Conservation (phyloP, 345 rosid species). For the Populus simonii region DNA sequence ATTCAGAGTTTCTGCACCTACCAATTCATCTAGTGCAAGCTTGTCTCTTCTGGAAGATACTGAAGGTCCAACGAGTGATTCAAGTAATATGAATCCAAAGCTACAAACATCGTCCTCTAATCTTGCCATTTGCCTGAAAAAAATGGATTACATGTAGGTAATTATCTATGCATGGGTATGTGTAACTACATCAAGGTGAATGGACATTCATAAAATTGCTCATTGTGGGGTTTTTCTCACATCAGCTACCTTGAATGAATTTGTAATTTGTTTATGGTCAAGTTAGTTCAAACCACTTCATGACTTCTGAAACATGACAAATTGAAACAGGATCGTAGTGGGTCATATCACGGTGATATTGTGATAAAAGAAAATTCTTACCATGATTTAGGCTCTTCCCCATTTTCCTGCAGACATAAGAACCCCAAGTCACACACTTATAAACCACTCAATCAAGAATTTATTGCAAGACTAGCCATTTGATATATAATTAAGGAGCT, state of each 20-base stretch:
- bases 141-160: neutral
- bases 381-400: slow-evolving; percentile 36
- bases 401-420: slow-evolving; percentile 30
- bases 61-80: slow-evolving; percentile 35
- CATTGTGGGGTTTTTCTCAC: neutral
- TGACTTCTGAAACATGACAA: neutral
- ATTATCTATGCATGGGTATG: neutral
- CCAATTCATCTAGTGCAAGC: slow-evolving; percentile 33
- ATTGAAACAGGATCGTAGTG: neutral
- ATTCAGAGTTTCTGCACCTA: slow-evolving; percentile 10
- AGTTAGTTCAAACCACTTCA: neutral
- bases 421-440: slow-evolving; percentile 8
- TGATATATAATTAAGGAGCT: slow-evolving; percentile 5
- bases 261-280: neutral
- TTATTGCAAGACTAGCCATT: neutral
- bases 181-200: neutral
- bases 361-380: slow-evolving; percentile 14
- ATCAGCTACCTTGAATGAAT: neutral
- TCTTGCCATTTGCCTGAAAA: slow-evolving; percentile 36
- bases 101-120: slow-evolving; percentile 50
- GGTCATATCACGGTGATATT: neutral
- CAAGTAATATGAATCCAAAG: slow-evolving; percentile 44
- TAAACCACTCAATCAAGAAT: neutral
- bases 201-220: too few species aligned
- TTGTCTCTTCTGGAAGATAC: slow-evolving; percentile 25